Evolutionary conservation across 2,329 filamentous ascomycete species (phyloP), one percentile per base, ranked within the genome.

Genomic region (Apiospora arundinis): DNA sequence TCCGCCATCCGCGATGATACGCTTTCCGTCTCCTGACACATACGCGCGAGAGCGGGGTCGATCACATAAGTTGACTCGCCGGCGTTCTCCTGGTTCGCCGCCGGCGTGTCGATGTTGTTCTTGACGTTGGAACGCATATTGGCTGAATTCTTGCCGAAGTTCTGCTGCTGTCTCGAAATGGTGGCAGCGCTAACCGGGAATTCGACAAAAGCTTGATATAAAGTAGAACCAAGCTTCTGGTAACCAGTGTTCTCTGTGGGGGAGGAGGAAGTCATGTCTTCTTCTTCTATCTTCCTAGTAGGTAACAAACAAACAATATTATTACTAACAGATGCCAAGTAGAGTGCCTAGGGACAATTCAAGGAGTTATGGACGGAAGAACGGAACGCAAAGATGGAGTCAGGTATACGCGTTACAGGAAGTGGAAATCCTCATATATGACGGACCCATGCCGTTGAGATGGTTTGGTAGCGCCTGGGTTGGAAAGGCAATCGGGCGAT

Each of bases 1-100:
- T 83, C 79, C 1, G 89, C 89, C 5, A 92, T 75, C 37, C 86
- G 80, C 0, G 88, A 87, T 42, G 85, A 91, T n/a, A 93, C 88
- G 23, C 86, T 91, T 45, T 86, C 82, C 21, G 79, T 74, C 16
- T 81, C 83, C 40, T 83, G 85, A 77, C 90, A 92, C 12, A 91
- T 80, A 32, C 85, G 79, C 72, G 85, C 82, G 11, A 91, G 79
- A 16, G 82, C 81, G 23, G 86, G 82, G 9, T 84, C 81, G 45
- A 89, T 78, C 74, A 83, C 84, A 37, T 70, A 73, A 5, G 65
- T 68, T 21, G 56, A 67, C 32, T 40, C 32, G 32, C 56, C 56
- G 7, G 12, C 56, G 56, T 32, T 32, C 18, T 40, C 32, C 56
- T 63, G 37, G 9, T 63, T 14, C 42, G 42, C 42, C 42, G 42